These are phyloP conservation scores for Cinnamomum micranthum DNA, from an alignment of 164 flowering plant genomes.

Conservation along the genomic window DNA sequence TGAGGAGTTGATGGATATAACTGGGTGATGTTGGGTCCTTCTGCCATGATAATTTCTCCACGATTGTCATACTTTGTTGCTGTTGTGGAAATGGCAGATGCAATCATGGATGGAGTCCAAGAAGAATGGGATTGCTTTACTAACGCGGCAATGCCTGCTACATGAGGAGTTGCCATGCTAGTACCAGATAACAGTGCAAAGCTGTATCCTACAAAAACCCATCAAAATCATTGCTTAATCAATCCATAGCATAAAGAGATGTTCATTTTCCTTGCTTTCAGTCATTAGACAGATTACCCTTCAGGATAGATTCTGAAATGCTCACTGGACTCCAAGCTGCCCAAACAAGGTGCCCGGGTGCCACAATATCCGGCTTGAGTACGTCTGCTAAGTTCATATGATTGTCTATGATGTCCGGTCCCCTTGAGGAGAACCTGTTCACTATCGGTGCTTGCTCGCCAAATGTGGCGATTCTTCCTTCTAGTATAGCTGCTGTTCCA, in stretches of 20 bases:
- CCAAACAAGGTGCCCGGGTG: conserved; percentile 92
- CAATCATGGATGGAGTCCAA: conserved; percentile 91
- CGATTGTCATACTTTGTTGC: conserved; percentile 55
- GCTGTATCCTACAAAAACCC: conserved; percentile 39
- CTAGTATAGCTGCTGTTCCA: conserved; percentile 63
- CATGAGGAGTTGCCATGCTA: conserved; percentile 96
- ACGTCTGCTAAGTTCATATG: conserved; percentile 50
- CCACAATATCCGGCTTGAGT: conserved; percentile 85
- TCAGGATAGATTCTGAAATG: conserved; percentile 49
- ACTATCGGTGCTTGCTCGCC: conserved; percentile 66
- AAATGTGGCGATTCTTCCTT: conserved; percentile 69
- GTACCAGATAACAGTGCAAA: conserved; percentile 87
- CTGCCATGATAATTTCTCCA: conserved; percentile 66
- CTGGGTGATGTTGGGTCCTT: conserved; percentile 41
- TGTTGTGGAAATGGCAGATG: conserved; percentile 85
- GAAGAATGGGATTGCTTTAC: conserved; percentile 71
- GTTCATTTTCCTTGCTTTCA: background rate
- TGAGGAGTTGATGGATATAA: conserved; percentile 61
- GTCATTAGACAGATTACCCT: conserved; percentile 29
- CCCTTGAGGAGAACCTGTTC: conserved; percentile 89
- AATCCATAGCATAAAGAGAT: background rate
- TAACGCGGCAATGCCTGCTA: conserved; percentile 84
- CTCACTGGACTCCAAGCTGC: conserved; percentile 96
- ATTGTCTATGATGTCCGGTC: conserved; percentile 65
- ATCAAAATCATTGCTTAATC: background rate